Conservation (phyloP, 2,329 filamentous ascomycete species). For the Cladosporium austrohemisphaericum region DNA sequence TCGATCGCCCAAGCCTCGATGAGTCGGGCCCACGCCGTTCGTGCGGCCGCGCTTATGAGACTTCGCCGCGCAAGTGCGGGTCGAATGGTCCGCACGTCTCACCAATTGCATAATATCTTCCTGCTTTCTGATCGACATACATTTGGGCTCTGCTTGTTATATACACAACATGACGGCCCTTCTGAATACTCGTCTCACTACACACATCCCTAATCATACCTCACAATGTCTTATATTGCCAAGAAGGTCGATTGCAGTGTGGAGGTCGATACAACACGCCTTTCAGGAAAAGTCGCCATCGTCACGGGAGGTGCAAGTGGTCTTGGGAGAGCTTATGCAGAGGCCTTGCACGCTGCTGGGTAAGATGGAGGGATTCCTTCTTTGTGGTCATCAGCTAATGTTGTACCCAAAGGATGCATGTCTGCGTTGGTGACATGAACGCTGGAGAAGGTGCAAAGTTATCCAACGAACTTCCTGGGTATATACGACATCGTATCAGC, state of each 20-base stretch:
- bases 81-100: too few species aligned
- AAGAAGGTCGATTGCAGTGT: conserved; percentile 17
- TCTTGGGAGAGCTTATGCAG: conserved; percentile 31
- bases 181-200: not conserved
- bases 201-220: too few species aligned
- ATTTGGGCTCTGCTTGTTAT: too few species aligned
- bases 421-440: conserved; percentile 29
- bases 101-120: too few species aligned
- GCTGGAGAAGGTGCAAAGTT: conserved; percentile 22
- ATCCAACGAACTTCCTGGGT: conserved; percentile 22
- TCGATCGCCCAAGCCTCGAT: too few species aligned
- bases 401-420: conserved; percentile 20
- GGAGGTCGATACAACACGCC: conserved; percentile 18
- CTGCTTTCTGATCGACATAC: too few species aligned
- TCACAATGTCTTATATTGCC: not conserved
- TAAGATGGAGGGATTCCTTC: conserved; percentile 23
- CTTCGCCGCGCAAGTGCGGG: too few species aligned
- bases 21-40: too few species aligned
- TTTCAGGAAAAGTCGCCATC: conserved; percentile 43
- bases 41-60: too few species aligned
- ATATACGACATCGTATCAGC: conserved; percentile 1
- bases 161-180: too few species aligned
- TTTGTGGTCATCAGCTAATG: too few species aligned
- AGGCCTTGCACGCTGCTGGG: conserved; percentile 24
- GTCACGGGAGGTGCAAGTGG: conserved; percentile 43